These are phyloP conservation scores for Fusarium haematococcum DNA, from an alignment of 2,329 filamentous ascomycete genomes.

Conservation along the genomic window DNA sequence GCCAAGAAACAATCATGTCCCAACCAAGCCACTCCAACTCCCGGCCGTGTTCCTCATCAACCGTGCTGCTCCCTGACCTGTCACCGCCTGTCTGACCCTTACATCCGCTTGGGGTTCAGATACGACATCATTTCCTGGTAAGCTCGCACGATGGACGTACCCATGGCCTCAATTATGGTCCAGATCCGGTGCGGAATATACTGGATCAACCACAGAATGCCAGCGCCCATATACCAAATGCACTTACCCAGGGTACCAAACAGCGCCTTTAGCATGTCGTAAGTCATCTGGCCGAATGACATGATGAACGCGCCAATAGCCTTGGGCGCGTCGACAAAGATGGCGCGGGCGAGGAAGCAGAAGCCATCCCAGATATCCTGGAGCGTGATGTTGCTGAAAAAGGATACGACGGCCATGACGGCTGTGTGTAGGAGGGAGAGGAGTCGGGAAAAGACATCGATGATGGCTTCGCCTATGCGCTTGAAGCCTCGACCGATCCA, in stretches of 20 bases:
- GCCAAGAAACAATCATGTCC: not conserved
- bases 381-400: slow-evolving; percentile 52
- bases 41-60: not conserved
- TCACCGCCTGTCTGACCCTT: not conserved
- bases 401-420: slow-evolving; percentile 47
- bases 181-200: slow-evolving; percentile 51
- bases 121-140: slow-evolving; percentile 52
- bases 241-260: slow-evolving; percentile 48
- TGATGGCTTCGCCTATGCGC: slow-evolving; percentile 41
- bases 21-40: not conserved
- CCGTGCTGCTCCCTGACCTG: not conserved
- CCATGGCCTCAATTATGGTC: slow-evolving; percentile 48
- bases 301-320: slow-evolving; percentile 42
- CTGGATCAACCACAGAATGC: slow-evolving; percentile 45
- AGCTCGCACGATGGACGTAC: slow-evolving; percentile 46
- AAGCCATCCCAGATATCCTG: slow-evolving; percentile 55
- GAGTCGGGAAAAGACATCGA: slow-evolving; percentile 40
- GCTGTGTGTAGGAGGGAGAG: slow-evolving; percentile 53
- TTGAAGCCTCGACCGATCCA: slow-evolving; percentile 49
- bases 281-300: slow-evolving; percentile 38
- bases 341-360: slow-evolving; percentile 41
- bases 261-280: slow-evolving; percentile 44
- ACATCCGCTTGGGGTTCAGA: slow-evolving; percentile 52
- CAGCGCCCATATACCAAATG: slow-evolving; percentile 42
- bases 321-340: slow-evolving; percentile 49